Base-by-base conservation (phyloP, 2,329 filamentous ascomycete species). In the Chrysoporthe deuterocubensis region DNA sequence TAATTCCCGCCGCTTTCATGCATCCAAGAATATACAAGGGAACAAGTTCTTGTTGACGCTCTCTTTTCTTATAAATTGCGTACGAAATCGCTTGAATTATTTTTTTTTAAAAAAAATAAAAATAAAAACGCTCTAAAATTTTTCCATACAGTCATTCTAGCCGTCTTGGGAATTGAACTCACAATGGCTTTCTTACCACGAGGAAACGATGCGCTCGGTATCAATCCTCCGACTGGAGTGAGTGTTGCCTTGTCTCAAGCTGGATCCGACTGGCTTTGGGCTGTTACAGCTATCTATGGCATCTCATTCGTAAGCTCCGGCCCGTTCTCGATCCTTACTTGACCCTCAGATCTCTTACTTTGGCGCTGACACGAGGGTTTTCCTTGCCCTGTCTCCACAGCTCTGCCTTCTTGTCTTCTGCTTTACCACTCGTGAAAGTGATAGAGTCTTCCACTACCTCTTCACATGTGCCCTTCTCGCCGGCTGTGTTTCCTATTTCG, bases 401-500 rank as follows among this genome's bases (percentile, higher is more conserved):
- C 57, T 62, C 44, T 71, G 69, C 58, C 77, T 77, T 70, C 76
- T 77, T 48, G 74, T 70, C 26, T 73, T 80, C 13, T 78, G 76
- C 67, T 78, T 82, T 71, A 75, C 76, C 18, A 76, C 80, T 44
- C 76, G 73, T 59, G 75, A 79, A 52, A 52, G 48, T 32, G 48
- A 52, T 11, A 52, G 44, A 80, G 80, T 84, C 70, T 85, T 84
- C 76, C 81, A 85, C 75, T 84, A 85, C 71, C 76, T 84, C 67
- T 82, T 83, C 73, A 80, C 75, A 67, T 78, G 83, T 58, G 78
- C 79, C 48, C 77, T 84, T 14, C 76, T 85, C n/a, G 78, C 80
- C 67, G 82, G 81, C 62, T 73, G 80, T 11, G 76, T 82, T 66
- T 71, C 77, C 50, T 84, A 84, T 76, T 85, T 76, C 69, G 76